phyloP scores from a whole-genome alignment of 768 basidiomycete genomes.

The Dacryopinax primogenitus region DNA sequence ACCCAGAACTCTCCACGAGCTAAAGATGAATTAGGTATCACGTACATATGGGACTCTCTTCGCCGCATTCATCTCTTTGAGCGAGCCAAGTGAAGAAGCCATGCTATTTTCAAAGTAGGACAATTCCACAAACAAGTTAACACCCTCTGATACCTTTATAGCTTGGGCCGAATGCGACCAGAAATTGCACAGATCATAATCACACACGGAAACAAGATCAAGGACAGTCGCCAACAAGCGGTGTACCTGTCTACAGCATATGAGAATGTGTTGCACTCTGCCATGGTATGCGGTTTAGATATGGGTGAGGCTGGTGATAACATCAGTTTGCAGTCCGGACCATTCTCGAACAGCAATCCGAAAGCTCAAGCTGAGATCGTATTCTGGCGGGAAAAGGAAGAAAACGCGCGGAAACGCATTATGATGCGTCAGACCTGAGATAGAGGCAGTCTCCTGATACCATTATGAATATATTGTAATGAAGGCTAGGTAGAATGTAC shows the following conservation, averaged over 20 bases:
- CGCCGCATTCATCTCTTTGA: conserved; percentile 67
- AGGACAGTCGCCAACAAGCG: conserved; percentile 47
- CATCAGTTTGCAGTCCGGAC: conserved; percentile 40
- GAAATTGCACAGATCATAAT: conserved; percentile 67
- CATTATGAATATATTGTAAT: background rate
- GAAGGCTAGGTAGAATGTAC: background rate
- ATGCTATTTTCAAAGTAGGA: conserved; percentile 92
- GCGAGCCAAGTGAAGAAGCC: conserved; percentile 74
- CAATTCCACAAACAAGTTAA: background rate
- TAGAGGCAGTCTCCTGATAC: no score
- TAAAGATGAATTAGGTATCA: conserved; percentile 40
- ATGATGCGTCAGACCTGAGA: background rate
- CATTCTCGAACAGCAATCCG: conserved; percentile 60
- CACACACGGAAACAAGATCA: conserved; percentile 55
- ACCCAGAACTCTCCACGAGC: background rate
- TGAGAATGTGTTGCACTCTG: conserved; percentile 57
- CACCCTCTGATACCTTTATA: conserved; percentile 24
- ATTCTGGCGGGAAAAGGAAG: conserved; percentile 77
- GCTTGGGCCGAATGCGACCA: conserved; percentile 70
- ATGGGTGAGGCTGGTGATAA: conserved; percentile 4
- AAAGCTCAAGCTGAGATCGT: conserved; percentile 76
- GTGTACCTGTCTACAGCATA: conserved; percentile 62
- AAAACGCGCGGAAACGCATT: conserved; percentile 46
- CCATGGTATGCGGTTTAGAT: conserved; percentile 45
- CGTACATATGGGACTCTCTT: conserved; percentile 69